Evolutionary conservation across 1,139 yeast genomes (phyloP), one percentile per base, ranked within the genome.

Genomic region (Torulaspora globosa): DNA sequence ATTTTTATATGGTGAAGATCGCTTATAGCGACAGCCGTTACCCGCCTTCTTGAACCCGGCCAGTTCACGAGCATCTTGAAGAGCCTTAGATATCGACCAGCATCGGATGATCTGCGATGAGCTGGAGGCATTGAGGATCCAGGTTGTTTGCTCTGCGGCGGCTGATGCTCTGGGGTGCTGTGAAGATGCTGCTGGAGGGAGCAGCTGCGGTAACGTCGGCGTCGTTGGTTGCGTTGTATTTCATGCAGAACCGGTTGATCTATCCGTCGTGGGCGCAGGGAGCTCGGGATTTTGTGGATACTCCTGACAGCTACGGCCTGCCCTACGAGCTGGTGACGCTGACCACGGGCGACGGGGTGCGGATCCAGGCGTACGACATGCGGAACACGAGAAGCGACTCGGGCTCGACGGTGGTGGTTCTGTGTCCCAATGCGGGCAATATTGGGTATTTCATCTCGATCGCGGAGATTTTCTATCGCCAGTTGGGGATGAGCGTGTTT

Each of bases 391-490:
- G 31, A 11, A 59, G 72, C 0, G 53, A 59, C 9, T 80, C 82
- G 49, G 64, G 72, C 28, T 74, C 78, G 52, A 90, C 98, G 0
- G 75, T 92, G 7, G 62, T 94, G 39, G 75, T 92, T 27, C 73
- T 89, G 46, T 83, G 89, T 36, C 98, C 98, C 3, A 92, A 92
- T 67, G 98, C 97, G 2, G 98, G 98, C 3, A 92, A 94, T 65
- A 92, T 92, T 47, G 98, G 98, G 30, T 92, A 88, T 63, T 83
- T 89, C 18, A 71, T 92, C 44, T 97, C 97, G 1, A 77, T 89
- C 6, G 95, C 86, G 1, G 75, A 82, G 44, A 69, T 84, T 12
- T 81, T 92, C 54, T 86, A 79, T 66, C 70, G 74, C 46, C 71
- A 75, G 39, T 74, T 85, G 65, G 78, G 80, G 11, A 80, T 82